Conservation (phyloP, 2,329 filamentous ascomycete species). For the Colletotrichum neosansevieriae region DNA sequence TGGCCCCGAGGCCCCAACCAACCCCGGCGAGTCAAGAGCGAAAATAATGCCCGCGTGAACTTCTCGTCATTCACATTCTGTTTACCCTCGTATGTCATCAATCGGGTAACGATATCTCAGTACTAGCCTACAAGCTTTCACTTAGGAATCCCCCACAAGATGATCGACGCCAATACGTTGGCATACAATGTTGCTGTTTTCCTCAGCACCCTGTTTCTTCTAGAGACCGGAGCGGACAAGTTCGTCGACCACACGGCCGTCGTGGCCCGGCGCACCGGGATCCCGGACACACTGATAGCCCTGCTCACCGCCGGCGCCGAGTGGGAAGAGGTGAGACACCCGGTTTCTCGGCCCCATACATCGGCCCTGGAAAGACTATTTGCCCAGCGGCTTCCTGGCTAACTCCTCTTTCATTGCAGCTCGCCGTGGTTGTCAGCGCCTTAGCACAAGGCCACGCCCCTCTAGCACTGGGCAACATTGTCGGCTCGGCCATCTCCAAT, state of each 20-base stretch:
- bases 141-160: background rate
- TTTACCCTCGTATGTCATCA: too few species aligned
- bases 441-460: slow-evolving; percentile 59
- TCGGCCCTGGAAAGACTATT: background rate
- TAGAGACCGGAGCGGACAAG: slow-evolving; percentile 64
- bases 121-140: background rate
- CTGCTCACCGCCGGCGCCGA: slow-evolving; percentile 66
- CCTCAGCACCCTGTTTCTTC: slow-evolving; percentile 58
- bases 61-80: background rate
- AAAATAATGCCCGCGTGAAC: background rate
- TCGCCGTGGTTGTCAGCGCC: slow-evolving; percentile 57
- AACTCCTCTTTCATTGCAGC: slow-evolving; percentile 38
- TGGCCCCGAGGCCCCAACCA: slow-evolving; percentile 5
- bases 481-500: slow-evolving; percentile 67
- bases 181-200: slow-evolving; percentile 54
- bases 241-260: slow-evolving; percentile 64
- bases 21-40: slow-evolving; percentile 4
- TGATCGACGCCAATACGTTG: slow-evolving; percentile 7
- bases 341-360: background rate
- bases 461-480: slow-evolving; percentile 65
- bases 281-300: slow-evolving; percentile 61
- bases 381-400: slow-evolving; percentile 38
- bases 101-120: too few species aligned
- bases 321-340: slow-evolving; percentile 63
- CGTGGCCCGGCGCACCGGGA: slow-evolving; percentile 56